Evolutionary conservation across 495 filamentous ascomycete genomes (phyloP).

Genomic region (Hypoxylon cercidicola): DNA sequence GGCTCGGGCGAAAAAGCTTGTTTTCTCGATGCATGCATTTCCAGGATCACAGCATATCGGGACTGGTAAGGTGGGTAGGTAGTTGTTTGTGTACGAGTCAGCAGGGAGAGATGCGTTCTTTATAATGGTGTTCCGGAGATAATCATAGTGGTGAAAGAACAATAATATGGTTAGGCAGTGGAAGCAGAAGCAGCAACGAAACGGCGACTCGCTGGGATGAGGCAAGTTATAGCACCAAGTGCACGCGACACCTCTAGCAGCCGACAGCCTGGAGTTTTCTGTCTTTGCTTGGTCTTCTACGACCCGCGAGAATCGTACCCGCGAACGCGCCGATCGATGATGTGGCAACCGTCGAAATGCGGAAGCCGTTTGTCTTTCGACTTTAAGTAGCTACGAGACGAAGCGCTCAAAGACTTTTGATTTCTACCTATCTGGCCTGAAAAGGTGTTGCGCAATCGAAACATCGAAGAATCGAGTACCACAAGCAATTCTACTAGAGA

Average conservation of each 20-base stretch:
- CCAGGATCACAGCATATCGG: constrained; percentile 46
- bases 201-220: constrained; percentile 24
- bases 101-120: constrained; percentile 28
- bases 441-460: constrained; percentile 46
- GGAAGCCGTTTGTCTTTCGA: constrained; percentile 39
- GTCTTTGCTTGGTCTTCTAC: constrained; percentile 34
- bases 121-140: constrained; percentile 41
- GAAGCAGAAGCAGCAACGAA: constrained; percentile 13
- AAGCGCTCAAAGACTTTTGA: constrained; percentile 23
- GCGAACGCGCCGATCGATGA: constrained; percentile 43
- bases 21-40: constrained; percentile 46
- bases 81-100: constrained; percentile 47
- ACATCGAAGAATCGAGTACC: constrained; percentile 39
- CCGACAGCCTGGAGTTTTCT: constrained; percentile 19
- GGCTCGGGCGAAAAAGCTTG: constrained; percentile 40
- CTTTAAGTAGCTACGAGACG: constrained; percentile 38
- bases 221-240: constrained; percentile 23
- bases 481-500: constrained; percentile 40
- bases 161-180: constrained; percentile 31
- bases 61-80: constrained; percentile 35
- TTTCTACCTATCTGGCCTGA: constrained; percentile 44
- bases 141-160: constrained; percentile 36
- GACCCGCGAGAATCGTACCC: constrained; percentile 35
- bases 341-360: constrained; percentile 46
- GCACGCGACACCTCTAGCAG: constrained; percentile 32